Conservation (phyloP, 345 rosid genomes). For the Aquilaria sinensis region DNA sequence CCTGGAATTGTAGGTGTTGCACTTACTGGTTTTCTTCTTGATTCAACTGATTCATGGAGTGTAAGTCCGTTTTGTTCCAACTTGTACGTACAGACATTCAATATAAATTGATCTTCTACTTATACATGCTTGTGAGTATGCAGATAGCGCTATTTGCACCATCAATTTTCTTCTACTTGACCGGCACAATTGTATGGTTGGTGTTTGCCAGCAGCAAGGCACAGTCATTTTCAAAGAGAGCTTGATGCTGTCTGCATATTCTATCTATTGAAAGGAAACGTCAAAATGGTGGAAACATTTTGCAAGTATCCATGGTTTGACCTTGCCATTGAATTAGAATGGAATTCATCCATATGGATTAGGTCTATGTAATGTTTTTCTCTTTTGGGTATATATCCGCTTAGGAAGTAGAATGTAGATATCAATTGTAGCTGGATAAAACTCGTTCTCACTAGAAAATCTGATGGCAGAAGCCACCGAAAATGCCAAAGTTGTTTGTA, state of each 20-base stretch:
- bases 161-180: slow-evolving; percentile 89
- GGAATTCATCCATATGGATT: neutral
- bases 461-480: slow-evolving; percentile 8
- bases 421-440: no score
- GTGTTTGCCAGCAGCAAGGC: slow-evolving; percentile 86
- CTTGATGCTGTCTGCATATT: slow-evolving; percentile 14
- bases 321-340: slow-evolving; percentile 7
- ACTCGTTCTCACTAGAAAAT: neutral
- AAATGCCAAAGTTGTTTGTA: neutral
- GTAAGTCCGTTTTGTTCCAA: slow-evolving; percentile 42
- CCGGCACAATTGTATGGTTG: slow-evolving; percentile 86
- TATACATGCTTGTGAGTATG: slow-evolving; percentile 8
- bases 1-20: slow-evolving; percentile 94
- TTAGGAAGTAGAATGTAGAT: slow-evolving; percentile 4
- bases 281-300: slow-evolving; percentile 6
- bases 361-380: no score
- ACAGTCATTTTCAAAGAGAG: slow-evolving; percentile 52
- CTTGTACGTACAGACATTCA: neutral
- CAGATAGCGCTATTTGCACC: slow-evolving; percentile 81
- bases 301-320: slow-evolving; percentile 4
- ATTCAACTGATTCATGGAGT: slow-evolving; percentile 93
- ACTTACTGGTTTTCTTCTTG: slow-evolving; percentile 87
- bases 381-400: slow-evolving; percentile 5
- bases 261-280: slow-evolving; percentile 6
- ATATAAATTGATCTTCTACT: no score